Conservation (phyloP, 176 grass and related monocot genomes). For the Aegilops longissima region DNA sequence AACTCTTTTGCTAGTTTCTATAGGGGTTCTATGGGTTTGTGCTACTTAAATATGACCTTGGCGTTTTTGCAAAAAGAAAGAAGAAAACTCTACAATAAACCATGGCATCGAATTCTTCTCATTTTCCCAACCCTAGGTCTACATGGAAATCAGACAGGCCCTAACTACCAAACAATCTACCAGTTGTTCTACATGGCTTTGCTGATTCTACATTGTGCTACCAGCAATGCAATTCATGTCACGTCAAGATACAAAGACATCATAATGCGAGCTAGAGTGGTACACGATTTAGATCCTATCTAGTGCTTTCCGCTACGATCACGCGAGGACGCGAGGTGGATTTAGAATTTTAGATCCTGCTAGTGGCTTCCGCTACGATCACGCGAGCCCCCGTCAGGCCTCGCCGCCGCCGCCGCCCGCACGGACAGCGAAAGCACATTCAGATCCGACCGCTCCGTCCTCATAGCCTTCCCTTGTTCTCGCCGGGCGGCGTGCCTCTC, state of each 20-base stretch:
- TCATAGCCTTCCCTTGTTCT: constrained; percentile 1
- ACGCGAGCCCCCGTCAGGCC: constrained; percentile 29
- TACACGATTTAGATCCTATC: background rate
- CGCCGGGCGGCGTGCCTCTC: constrained; percentile 32
- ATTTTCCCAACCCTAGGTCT: too few relatives aligned
- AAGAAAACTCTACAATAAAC: too few relatives aligned
- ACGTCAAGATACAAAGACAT: background rate
- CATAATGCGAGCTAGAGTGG: background rate
- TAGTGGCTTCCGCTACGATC: background rate
- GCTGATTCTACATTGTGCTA: background rate
- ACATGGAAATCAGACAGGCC: too few relatives aligned
- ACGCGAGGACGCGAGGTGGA: background rate
- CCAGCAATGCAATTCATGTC: background rate
- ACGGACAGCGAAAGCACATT: constrained; percentile 49
- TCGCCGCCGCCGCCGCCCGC: constrained; percentile 55
- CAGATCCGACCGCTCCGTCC: constrained; percentile 38
- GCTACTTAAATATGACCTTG: too few relatives aligned
- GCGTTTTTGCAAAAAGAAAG: too few relatives aligned
- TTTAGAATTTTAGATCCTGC: too few relatives aligned
- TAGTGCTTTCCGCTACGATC: background rate
- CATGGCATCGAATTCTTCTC: too few relatives aligned
- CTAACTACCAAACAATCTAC: too few relatives aligned
- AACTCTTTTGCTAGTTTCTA: too few relatives aligned
- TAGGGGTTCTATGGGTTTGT: too few relatives aligned
- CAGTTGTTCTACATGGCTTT: too few relatives aligned